Percentiles rank a stretch among this genome's conserved stretches.
These are phyloP conservation scores for Xylona heveae DNA, from an alignment of 495 filamentous ascomycete species.

Conservation along the genomic window DNA sequence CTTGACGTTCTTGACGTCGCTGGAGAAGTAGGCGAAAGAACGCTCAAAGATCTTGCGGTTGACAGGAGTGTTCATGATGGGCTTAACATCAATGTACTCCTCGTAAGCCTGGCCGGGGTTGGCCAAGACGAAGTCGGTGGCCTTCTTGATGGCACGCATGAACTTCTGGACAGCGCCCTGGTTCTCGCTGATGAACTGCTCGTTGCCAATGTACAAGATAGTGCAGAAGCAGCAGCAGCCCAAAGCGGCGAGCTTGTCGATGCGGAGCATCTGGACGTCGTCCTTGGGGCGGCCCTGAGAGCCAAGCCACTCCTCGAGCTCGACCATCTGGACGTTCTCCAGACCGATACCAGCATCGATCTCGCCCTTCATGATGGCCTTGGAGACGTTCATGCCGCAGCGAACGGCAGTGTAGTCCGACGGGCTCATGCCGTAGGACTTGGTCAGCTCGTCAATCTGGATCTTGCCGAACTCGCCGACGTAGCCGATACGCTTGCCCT, in stretches of 20 bases:
- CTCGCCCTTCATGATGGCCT: constrained; percentile 39
- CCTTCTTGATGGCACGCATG: constrained; percentile 41
- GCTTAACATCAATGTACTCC: constrained; percentile 46
- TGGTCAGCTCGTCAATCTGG: constrained; percentile 53
- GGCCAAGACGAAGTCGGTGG: constrained; percentile 43
- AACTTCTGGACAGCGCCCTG: constrained; percentile 33
- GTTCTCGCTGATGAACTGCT: constrained; percentile 37
- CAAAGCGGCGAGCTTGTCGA: constrained; percentile 48
- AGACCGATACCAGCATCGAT: constrained; percentile 52
- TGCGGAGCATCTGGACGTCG: constrained; percentile 52
- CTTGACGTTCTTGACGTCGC: constrained; percentile 45
- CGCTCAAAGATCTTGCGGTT: constrained; percentile 56
- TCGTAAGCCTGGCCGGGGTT: constrained; percentile 33
- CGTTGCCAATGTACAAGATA: constrained; percentile 51
- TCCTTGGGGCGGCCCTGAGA: constrained; percentile 32
- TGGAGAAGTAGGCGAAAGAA: constrained; percentile 47
- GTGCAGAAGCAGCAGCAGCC: constrained; percentile 61
- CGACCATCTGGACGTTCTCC: constrained; percentile 56
- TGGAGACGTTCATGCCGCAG: constrained; percentile 40
- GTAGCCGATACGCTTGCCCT: constrained; percentile 48
- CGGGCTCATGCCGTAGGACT: constrained; percentile 48
- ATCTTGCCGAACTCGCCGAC: constrained; percentile 60
- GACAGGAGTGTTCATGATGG: constrained; percentile 37
- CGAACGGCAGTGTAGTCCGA: constrained; percentile 49
- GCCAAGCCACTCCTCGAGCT: constrained; percentile 46